Evolutionary conservation across 2,329 filamentous ascomycete species (phyloP), one percentile per base, ranked within the genome.

Genomic region (Pestalotiopsis fici): DNA sequence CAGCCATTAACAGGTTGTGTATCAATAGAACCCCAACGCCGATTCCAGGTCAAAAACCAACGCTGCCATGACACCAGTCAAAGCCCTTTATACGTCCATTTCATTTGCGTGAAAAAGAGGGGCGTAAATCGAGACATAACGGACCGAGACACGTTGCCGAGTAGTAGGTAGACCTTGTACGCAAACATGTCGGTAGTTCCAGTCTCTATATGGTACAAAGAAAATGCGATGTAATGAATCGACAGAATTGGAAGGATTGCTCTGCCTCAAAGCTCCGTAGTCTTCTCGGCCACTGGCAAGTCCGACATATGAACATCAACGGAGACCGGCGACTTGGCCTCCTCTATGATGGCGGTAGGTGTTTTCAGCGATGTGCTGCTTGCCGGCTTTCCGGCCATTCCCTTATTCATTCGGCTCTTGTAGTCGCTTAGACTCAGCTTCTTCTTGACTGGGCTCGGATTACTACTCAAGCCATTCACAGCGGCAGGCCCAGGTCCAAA

Each of bases 351-450:
- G 1, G 80, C 72, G 18, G 74, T 70, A 13, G 78, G 75, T 25
- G 80, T 74, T 71, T 84, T 86, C 27, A 83, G 69, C 28, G 74
- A 69, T 7, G 74, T 73, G 18, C 18, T 18, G 2, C 76, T 69
- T 1, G 76, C 76, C 11, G 82, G 81, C 68, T 82, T 83, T 31
- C 78, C 82, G 72, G 74, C 83, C 2, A 83, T 83, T 3, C 83
- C 83, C 74, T 88, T 90, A 73, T 85, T 86, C 63, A 86, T 82
- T 70, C 85, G 87, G 75, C 87, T 89, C 9, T 83, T 87, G 73
- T 91, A 91, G 73, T 91, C 89, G 72, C 88, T 91, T 2, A 91
- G 76, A 69, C 87, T 91, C 47, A 91, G 79, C 76, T 91, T 91
- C 82, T 91, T 91, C 78, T 90, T 90, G 37, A 88, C 80, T 2